phyloP scores from a whole-genome alignment of 495 filamentous ascomycete genomes.

The Trichoderma reesei region DNA sequence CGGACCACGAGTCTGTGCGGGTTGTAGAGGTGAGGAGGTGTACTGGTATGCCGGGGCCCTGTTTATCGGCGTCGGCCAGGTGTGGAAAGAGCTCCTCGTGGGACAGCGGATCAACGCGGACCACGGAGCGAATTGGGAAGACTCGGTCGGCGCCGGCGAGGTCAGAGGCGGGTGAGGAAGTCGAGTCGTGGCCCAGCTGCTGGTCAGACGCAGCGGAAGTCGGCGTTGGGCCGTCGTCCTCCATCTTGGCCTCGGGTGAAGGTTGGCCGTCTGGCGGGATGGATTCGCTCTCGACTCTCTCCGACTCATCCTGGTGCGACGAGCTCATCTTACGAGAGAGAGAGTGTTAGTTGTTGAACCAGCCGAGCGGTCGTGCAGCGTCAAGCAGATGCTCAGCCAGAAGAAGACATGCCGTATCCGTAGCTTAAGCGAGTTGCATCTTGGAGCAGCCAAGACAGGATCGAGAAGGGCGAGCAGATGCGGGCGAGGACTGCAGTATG shows the following conservation, averaged over 20 bases:
- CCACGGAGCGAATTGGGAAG: slow-evolving; percentile 74
- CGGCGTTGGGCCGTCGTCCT: background rate
- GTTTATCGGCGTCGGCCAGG: slow-evolving; percentile 12
- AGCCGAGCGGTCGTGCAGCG: background rate
- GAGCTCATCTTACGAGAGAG: background rate
- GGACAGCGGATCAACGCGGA: slow-evolving; percentile 54
- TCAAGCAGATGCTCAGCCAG: background rate
- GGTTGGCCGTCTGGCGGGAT: slow-evolving; percentile 12
- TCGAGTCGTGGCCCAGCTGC: background rate
- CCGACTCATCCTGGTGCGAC: background rate
- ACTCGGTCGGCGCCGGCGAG: slow-evolving; percentile 45
- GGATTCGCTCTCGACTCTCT: slow-evolving; percentile 5
- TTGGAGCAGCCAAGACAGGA: background rate
- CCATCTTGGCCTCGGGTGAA: background rate
- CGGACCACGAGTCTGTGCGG: background rate
- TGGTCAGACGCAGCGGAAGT: slow-evolving; percentile 17
- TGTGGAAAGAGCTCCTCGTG: slow-evolving; percentile 21
- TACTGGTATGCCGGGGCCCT: slow-evolving; percentile 9
- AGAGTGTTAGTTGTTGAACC: background rate
- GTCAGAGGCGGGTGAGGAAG: background rate
- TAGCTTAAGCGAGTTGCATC: background rate
- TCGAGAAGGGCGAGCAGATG: background rate
- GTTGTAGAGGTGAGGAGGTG: background rate
- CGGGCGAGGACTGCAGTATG: background rate
- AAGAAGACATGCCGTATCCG: background rate